Conservation (phyloP, 345 rosid genomes). For the Citrus sp. region DNA sequence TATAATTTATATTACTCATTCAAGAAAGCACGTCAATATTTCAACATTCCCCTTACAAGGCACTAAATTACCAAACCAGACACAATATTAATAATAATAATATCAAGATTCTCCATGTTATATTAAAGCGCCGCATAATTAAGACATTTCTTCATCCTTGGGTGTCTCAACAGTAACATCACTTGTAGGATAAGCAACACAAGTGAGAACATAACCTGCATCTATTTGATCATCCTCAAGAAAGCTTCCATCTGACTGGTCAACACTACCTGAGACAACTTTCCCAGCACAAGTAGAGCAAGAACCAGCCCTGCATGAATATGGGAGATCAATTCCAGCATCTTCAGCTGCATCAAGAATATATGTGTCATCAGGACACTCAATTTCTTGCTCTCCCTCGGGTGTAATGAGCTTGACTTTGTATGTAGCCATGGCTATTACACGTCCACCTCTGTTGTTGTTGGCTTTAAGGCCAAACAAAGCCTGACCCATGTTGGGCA, state of each 20-base stretch:
- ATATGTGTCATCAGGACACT: slow-evolving; percentile 57
- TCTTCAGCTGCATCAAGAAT: slow-evolving; percentile 78
- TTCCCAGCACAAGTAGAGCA: slow-evolving; percentile 89
- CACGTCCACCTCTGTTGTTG: slow-evolving; percentile 44
- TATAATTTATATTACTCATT: background rate
- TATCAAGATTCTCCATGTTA: too few species aligned
- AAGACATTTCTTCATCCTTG: slow-evolving; percentile 78
- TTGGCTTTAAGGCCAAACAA: slow-evolving; percentile 57
- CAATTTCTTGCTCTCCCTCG: slow-evolving; percentile 44
- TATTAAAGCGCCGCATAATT: background rate
- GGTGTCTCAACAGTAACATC: slow-evolving; percentile 73
- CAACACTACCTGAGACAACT: slow-evolving; percentile 44
- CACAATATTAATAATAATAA: too few species aligned
- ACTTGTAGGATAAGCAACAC: slow-evolving; percentile 59
- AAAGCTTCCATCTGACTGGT: slow-evolving; percentile 84
- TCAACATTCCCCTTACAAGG: background rate
- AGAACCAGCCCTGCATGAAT: slow-evolving; percentile 95
- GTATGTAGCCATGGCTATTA: slow-evolving; percentile 64
- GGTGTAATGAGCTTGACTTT: slow-evolving; percentile 82
- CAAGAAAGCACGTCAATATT: background rate
- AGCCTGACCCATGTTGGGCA: slow-evolving; percentile 40
- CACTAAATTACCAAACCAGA: slow-evolving; percentile 1
- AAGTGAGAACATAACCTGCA: slow-evolving; percentile 73
- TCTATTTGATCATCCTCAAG: slow-evolving; percentile 76
- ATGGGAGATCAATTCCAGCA: slow-evolving; percentile 70